Evolutionary conservation across 2,329 filamentous ascomycete species (phyloP).

Genomic region (Aspergillus sp.): DNA sequence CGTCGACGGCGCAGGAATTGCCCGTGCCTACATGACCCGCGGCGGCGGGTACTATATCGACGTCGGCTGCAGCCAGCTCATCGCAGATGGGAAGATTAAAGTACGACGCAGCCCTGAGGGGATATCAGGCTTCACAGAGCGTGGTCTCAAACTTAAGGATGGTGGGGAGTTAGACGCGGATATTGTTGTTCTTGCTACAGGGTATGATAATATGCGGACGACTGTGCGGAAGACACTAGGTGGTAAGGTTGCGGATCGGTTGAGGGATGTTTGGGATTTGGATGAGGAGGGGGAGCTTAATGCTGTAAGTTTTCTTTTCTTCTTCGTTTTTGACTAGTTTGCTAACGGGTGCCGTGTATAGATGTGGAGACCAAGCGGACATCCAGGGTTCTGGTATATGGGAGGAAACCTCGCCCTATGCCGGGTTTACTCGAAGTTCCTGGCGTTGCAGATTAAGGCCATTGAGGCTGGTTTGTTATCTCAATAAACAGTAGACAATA

Average conservation of each 20-base stretch:
- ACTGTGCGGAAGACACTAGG: slow-evolving; percentile 64
- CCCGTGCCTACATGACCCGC: slow-evolving; percentile 46
- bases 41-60: slow-evolving; percentile 63
- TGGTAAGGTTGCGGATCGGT: slow-evolving; percentile 57
- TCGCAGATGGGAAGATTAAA: slow-evolving; percentile 60
- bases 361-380: slow-evolving; percentile 59
- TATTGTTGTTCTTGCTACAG: slow-evolving; percentile 63
- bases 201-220: slow-evolving; percentile 68
- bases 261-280: slow-evolving; percentile 62
- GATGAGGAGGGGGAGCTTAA: slow-evolving; percentile 57
- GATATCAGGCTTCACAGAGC: slow-evolving; percentile 51
- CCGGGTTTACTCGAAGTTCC: slow-evolving; percentile 57
- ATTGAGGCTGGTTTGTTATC: slow-evolving; percentile 39
- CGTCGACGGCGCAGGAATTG: slow-evolving; percentile 43
- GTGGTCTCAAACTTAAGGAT: slow-evolving; percentile 53
- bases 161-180: slow-evolving; percentile 60
- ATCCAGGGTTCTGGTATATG: slow-evolving; percentile 66
- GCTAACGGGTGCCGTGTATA: neutral
- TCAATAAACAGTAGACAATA: neutral
- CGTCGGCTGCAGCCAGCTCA: slow-evolving; percentile 54
- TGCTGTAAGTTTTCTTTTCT: slow-evolving; percentile 32
- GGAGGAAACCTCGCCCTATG: slow-evolving; percentile 65
- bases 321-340: neutral
- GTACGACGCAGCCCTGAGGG: slow-evolving; percentile 58
- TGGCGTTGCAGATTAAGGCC: slow-evolving; percentile 53